Conservation (phyloP, 345 rosid species). For the Gossypioides kirkii region DNA sequence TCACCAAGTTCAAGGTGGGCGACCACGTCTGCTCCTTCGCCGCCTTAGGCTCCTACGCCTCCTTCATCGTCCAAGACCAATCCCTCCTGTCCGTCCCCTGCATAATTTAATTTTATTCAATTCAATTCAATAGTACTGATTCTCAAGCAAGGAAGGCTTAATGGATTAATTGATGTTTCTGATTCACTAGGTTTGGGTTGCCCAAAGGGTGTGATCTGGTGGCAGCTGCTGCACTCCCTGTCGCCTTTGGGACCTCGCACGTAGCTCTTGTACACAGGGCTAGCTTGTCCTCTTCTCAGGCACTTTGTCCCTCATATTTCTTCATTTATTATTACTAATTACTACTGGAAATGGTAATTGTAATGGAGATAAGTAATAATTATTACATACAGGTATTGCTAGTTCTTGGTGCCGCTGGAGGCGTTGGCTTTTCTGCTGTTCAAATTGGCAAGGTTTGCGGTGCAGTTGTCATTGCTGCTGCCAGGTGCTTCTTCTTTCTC, state of each 20-base stretch:
- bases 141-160: neutral
- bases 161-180: neutral
- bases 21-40: conserved; percentile 73
- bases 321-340: neutral
- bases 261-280: conserved; percentile 91
- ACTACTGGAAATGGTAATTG: neutral
- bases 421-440: conserved; percentile 90
- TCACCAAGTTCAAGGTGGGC: conserved; percentile 63
- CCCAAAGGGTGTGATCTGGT: conserved; percentile 82
- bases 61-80: conserved; percentile 72
- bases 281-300: conserved; percentile 62
- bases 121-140: neutral
- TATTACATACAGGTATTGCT: conserved; percentile 51
- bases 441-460: conserved; percentile 90
- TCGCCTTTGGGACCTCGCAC: conserved; percentile 93
- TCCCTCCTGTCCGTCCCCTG: conserved; percentile 39
- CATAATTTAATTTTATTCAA: neutral
- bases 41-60: conserved; percentile 71
- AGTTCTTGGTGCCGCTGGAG: conserved; percentile 98
- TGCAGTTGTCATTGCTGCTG: conserved; percentile 80
- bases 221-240: conserved; percentile 84
- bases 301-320: conserved; percentile 8
- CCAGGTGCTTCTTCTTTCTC: conserved; percentile 42
- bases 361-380: neutral
- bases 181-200: conserved; percentile 46